A percentile compares a stretch with the other conserved stretches of the same genome.
Evolutionary conservation across 208 protist genomes (phyloP).

Genomic region (Borovskyia barvae): DNA sequence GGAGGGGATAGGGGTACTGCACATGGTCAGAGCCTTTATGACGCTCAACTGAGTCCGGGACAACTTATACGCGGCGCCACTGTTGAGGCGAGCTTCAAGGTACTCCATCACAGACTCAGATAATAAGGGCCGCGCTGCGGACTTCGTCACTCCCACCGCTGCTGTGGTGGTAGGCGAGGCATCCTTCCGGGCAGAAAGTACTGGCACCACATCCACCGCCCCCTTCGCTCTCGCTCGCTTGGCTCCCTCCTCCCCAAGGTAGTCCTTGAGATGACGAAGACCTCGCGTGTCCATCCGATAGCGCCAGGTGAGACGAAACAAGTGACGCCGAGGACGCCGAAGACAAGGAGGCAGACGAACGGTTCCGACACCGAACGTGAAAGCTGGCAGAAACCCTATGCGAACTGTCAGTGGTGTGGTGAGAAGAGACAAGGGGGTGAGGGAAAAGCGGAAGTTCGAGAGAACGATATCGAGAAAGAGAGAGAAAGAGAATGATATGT

Average conservation of each 20-base stretch:
- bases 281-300: slow-evolving; percentile 37
- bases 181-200: slow-evolving; percentile 28
- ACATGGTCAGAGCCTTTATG: slow-evolving; percentile 11
- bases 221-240: slow-evolving; percentile 38
- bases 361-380: no score
- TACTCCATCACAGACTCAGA: slow-evolving; percentile 16
- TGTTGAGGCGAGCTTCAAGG: slow-evolving; percentile 7
- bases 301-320: background rate
- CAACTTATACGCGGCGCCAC: slow-evolving; percentile 12
- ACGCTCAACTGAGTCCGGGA: slow-evolving; percentile 20
- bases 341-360: no score
- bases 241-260: slow-evolving; percentile 26
- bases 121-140: background rate
- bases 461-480: background rate
- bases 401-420: no score
- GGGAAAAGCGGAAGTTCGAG: no score
- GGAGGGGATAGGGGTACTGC: background rate
- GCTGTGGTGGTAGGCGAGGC: no score
- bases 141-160: no score
- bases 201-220: slow-evolving; percentile 54
- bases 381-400: no score
- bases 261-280: slow-evolving; percentile 47
- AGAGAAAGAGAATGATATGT: no score
- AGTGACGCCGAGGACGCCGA: no score
- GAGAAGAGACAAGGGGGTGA: no score